Percentiles rank a stretch among this genome's conserved stretches.
These are phyloP conservation scores for Pleurotus eryngii DNA, from an alignment of 768 basidiomycete genomes.

Conservation along the genomic window DNA sequence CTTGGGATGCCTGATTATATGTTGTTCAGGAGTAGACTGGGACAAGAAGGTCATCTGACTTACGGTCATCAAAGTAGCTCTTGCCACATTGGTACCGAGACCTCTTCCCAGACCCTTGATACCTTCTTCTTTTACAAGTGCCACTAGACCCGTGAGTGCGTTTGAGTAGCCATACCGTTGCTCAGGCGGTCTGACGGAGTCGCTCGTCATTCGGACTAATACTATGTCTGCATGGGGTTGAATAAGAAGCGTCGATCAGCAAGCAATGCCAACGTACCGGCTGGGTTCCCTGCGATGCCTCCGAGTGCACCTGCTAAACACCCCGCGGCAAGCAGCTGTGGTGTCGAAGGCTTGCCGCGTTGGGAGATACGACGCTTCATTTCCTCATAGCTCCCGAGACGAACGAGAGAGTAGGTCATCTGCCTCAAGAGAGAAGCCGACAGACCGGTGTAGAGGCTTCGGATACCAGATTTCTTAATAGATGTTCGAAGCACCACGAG, in stretches of 20 bases:
- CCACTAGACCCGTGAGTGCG: slow-evolving; percentile 68
- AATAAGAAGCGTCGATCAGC: background rate
- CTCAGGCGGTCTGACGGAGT: slow-evolving; percentile 70
- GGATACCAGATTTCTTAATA: slow-evolving; percentile 62
- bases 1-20: slow-evolving; percentile 64
- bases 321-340: slow-evolving; percentile 60
- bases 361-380: slow-evolving; percentile 57
- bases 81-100: slow-evolving; percentile 72
- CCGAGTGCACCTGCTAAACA: slow-evolving; percentile 77
- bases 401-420: slow-evolving; percentile 88
- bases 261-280: slow-evolving; percentile 40
- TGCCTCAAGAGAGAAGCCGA: slow-evolving; percentile 82
- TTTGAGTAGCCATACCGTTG: slow-evolving; percentile 77
- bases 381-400: slow-evolving; percentile 79
- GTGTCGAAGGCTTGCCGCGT: slow-evolving; percentile 48
- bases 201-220: slow-evolving; percentile 86
- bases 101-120: slow-evolving; percentile 67
- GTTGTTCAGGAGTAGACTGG: slow-evolving; percentile 8
- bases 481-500: slow-evolving; percentile 62
- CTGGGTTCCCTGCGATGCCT: slow-evolving; percentile 83
- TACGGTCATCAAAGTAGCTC: slow-evolving; percentile 18
- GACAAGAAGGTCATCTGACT: slow-evolving; percentile 6
- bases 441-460: slow-evolving; percentile 77
- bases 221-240: slow-evolving; percentile 52
- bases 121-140: slow-evolving; percentile 68